These are phyloP conservation scores for Lactarius deliciosus DNA, from an alignment of 768 basidiomycete genomes.

Conservation along the genomic window DNA sequence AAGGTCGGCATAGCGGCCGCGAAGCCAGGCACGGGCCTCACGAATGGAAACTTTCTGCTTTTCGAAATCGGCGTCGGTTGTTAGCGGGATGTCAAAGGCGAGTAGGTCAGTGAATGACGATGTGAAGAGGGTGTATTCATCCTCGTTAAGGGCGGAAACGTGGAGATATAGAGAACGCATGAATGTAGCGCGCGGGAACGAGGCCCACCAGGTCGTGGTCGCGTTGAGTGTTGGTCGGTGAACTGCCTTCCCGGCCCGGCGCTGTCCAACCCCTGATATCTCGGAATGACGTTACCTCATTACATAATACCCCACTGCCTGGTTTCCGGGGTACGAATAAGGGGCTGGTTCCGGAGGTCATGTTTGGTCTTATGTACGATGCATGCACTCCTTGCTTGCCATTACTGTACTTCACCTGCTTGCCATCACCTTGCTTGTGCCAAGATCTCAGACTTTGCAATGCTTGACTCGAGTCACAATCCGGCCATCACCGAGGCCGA, in stretches of 20 bases:
- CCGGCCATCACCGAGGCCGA: conserved; percentile 18
- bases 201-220: neutral
- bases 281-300: neutral
- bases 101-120: conserved; percentile 48
- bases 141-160: conserved; percentile 71
- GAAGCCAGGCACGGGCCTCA: conserved; percentile 73
- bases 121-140: conserved; percentile 70
- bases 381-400: too few relatives aligned
- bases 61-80: conserved; percentile 55
- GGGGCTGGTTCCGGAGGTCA: too few relatives aligned
- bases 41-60: conserved; percentile 53
- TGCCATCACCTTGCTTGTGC: too few relatives aligned
- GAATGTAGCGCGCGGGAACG: neutral
- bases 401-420: too few relatives aligned
- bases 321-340: too few relatives aligned
- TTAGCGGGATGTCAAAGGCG: conserved; percentile 26
- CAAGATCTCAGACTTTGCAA: too few relatives aligned
- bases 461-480: neutral
- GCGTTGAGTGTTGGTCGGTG: neutral
- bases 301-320: neutral
- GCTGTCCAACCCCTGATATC: neutral
- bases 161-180: conserved; percentile 66
- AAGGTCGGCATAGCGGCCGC: conserved; percentile 64
- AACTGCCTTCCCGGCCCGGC: neutral
- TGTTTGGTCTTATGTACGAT: too few relatives aligned